A percentile compares a stretch with the other conserved stretches of the same genome.
Conservation (phyloP, 805 yeast species). For the Wickerhamiella allomyrinae region DNA sequence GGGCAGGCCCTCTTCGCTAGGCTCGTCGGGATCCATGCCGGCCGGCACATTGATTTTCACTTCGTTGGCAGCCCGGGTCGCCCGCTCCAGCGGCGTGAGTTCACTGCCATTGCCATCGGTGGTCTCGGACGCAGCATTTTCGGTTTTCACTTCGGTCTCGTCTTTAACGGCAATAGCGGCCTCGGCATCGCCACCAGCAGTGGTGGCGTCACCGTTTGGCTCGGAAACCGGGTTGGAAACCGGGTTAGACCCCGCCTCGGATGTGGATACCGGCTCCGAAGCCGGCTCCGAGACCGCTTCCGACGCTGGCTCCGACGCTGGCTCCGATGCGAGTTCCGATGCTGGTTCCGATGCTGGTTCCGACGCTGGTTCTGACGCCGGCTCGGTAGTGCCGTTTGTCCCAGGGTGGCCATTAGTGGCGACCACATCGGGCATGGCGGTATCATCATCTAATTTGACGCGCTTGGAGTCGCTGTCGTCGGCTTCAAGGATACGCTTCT, state of each 20-base stretch:
- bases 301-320: too few relatives aligned
- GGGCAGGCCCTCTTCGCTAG: constrained; percentile 21
- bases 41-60: constrained; percentile 14
- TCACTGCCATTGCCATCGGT: neutral
- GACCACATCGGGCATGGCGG: neutral
- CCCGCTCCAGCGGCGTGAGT: constrained; percentile 16
- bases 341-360: too few relatives aligned
- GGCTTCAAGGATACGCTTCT: constrained; percentile 14
- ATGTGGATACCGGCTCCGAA: too few relatives aligned
- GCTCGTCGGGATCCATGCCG: constrained; percentile 17
- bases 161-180: neutral
- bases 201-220: too few relatives aligned
- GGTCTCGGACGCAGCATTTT: constrained; percentile 2
- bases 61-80: constrained; percentile 15
- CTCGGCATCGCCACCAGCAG: too few relatives aligned
- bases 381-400: neutral
- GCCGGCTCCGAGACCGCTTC: too few relatives aligned
- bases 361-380: neutral
- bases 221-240: too few relatives aligned
- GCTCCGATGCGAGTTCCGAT: too few relatives aligned
- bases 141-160: constrained; percentile 18
- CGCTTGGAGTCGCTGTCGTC: constrained; percentile 11
- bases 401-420: constrained; percentile 1
- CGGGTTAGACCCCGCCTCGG: too few relatives aligned
- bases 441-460: constrained; percentile 2